Conservation (phyloP, 352 stramenopile genomes). For the Pythium brachiatum region DNA sequence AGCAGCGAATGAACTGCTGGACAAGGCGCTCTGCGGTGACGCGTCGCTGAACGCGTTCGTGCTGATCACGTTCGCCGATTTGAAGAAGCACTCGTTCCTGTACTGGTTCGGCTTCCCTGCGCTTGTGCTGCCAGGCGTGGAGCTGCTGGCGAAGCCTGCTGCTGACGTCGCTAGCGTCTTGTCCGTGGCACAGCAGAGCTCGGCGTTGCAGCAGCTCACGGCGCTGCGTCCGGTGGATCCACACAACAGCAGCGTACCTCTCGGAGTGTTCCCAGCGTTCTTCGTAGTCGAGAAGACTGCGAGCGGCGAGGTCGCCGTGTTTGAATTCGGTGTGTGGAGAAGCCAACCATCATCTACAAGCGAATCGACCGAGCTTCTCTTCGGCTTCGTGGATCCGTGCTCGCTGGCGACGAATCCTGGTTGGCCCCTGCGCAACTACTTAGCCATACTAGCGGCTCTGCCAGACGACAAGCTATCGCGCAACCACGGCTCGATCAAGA, state of each 20-base stretch:
- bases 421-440: constrained; percentile 89
- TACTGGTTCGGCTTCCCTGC: constrained; percentile 94
- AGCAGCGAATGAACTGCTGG: constrained; percentile 37
- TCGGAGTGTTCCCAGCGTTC: constrained; percentile 46
- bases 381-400: constrained; percentile 89
- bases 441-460: constrained; percentile 54
- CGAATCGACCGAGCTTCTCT: constrained; percentile 39
- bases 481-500: constrained; percentile 31
- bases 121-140: constrained; percentile 34
- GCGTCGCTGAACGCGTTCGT: constrained; percentile 80
- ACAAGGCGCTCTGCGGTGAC: constrained; percentile 26
- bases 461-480: constrained; percentile 32
- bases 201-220: constrained; percentile 41
- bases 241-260: constrained; percentile 9
- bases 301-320: constrained; percentile 1
- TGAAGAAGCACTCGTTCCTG: constrained; percentile 92
- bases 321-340: constrained; percentile 18
- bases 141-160: constrained; percentile 37
- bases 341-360: not conserved
- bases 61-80: constrained; percentile 89
- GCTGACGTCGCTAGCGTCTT: constrained; percentile 33
- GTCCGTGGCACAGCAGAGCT: constrained; percentile 35
- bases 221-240: constrained; percentile 28
- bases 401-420: constrained; percentile 69
- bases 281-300: constrained; percentile 63